These are phyloP conservation scores for Podaxis rugospora DNA, from an alignment of 768 basidiomycete species.

Conservation along the genomic window DNA sequence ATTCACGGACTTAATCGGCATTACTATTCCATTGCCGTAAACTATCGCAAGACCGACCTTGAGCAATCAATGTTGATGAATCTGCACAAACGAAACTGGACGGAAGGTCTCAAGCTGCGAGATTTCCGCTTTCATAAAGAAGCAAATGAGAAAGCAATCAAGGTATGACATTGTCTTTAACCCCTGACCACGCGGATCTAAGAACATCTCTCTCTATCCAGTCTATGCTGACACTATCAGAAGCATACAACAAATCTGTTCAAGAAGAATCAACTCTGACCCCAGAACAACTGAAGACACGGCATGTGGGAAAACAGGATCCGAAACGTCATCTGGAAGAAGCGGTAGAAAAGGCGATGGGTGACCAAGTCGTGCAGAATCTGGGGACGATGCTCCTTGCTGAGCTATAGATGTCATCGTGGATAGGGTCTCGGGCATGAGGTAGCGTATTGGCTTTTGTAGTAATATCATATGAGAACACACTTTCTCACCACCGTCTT, in stretches of 20 bases:
- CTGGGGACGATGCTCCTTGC: conserved; percentile 92
- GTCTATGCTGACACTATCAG: conserved; percentile 92
- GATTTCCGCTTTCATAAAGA: conserved; percentile 90
- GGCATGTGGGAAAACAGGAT: conserved; percentile 97
- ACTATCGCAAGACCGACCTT: conserved; percentile 96
- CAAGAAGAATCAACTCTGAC: conserved; percentile 97
- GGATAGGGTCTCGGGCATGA: conserved; percentile 1
- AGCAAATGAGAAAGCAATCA: conserved; percentile 89
- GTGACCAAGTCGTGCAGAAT: conserved; percentile 94
- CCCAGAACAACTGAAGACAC: conserved; percentile 89
- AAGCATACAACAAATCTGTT: conserved; percentile 95
- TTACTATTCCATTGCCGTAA: conserved; percentile 97
- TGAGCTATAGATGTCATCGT: conserved; percentile 46
- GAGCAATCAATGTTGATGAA: conserved; percentile 99
- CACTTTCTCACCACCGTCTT: conserved; percentile 7
- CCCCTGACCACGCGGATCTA: conserved; percentile 12
- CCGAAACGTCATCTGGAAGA: conserved; percentile 98
- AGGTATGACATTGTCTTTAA: conserved; percentile 47
- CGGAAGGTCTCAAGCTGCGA: conserved; percentile 87
- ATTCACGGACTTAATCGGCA: conserved; percentile 97
- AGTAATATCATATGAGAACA: conserved; percentile 15
- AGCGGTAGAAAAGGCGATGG: conserved; percentile 97
- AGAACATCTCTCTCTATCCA: conserved; percentile 26
- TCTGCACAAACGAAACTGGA: conserved; percentile 98
- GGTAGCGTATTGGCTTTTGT: conserved; percentile 8